phyloP scores from a whole-genome alignment of 306 rosid species.

The Inga oerstediana region DNA sequence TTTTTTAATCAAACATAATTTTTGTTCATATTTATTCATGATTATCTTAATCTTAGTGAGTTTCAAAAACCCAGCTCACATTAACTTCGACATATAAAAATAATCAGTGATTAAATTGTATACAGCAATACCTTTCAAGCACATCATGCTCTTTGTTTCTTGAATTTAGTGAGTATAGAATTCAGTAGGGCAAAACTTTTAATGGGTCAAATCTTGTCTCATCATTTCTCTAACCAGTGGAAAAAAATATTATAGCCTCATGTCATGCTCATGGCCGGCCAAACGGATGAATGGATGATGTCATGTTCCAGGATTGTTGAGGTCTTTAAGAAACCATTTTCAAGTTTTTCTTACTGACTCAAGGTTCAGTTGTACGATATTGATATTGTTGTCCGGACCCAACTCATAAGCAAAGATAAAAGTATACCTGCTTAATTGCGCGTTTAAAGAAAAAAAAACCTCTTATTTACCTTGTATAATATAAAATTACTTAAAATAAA shows the following conservation, averaged over 20 bases:
- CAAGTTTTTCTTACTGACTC: neutral
- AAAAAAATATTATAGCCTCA: neutral
- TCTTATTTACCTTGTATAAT: too few relatives aligned
- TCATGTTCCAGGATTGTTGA: neutral
- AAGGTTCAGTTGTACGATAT: neutral
- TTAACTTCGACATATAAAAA: neutral
- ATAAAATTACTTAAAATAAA: too few relatives aligned
- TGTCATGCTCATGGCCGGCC: neutral
- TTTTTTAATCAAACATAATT: neutral
- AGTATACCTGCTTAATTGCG: too few relatives aligned
- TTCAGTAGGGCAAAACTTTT: neutral
- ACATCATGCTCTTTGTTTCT: neutral
- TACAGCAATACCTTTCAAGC: neutral
- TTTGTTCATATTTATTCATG: neutral
- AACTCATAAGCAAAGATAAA: neutral
- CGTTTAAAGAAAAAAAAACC: too few relatives aligned
- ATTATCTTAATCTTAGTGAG: too few relatives aligned
- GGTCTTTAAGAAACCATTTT: neutral
- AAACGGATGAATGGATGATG: neutral
- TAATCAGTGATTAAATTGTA: neutral
- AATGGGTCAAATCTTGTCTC: neutral
- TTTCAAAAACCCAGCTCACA: too few relatives aligned
- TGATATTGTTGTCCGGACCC: neutral
- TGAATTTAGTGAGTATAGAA: neutral
- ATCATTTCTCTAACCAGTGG: too few relatives aligned